Evolutionary conservation across 371 early-diverging fungal species (phyloP).

Genomic region (Massospora cicadina): DNA sequence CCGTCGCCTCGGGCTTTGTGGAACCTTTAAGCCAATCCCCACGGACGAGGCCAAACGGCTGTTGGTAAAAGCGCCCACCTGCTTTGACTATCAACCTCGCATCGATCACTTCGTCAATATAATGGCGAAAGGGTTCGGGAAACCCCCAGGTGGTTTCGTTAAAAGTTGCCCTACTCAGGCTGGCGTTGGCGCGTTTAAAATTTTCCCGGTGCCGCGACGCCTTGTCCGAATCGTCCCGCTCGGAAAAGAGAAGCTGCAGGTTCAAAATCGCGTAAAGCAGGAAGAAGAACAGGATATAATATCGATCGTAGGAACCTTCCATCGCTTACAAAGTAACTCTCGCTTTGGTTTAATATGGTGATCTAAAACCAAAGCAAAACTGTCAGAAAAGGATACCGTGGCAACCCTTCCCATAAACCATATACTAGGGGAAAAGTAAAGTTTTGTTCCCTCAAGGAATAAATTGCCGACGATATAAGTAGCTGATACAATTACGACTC

Average conservation of each 20-base stretch:
- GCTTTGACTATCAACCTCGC: neutral
- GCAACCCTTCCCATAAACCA: too few relatives aligned
- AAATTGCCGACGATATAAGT: too few relatives aligned
- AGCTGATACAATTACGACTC: too few relatives aligned
- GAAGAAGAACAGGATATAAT: neutral
- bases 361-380: too few relatives aligned
- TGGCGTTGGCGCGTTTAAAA: neutral
- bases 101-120: neutral
- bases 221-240: neutral
- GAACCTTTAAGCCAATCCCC: conserved; percentile 7
- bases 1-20: neutral
- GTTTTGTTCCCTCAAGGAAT: too few relatives aligned
- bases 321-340: neutral
- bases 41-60: neutral
- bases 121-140: neutral
- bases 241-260: neutral
- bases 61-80: neutral
- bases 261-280: neutral
- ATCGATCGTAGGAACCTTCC: neutral
- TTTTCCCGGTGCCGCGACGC: neutral
- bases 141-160: neutral
- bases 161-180: conserved; percentile 2
- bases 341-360: too few relatives aligned
- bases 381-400: too few relatives aligned
- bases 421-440: too few relatives aligned